phyloP scores from a whole-genome alignment of 106 monocot genomes.

The Vanilla planifolia region DNA sequence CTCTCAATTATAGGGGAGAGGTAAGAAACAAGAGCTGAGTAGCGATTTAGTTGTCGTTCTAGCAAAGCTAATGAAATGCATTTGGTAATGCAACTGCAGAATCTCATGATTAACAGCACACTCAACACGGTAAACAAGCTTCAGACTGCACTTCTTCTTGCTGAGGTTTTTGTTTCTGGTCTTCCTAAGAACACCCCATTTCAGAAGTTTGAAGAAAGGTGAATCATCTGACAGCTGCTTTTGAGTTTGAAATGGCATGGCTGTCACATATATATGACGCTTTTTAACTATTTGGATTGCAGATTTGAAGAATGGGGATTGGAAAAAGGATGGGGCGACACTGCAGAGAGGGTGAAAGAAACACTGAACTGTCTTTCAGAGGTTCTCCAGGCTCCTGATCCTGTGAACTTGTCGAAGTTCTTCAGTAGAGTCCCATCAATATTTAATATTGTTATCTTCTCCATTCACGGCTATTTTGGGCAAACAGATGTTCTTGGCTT shows the following conservation, averaged over 20 bases:
- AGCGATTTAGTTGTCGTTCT: not conserved
- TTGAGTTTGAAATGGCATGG: not conserved
- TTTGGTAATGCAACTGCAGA: constrained; percentile 30
- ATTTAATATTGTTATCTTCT: constrained; percentile 85
- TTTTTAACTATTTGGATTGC: not conserved
- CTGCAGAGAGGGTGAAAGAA: constrained; percentile 65
- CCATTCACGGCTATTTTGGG: constrained; percentile 89
- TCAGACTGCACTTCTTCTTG: constrained; percentile 68
- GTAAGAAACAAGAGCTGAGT: constrained; percentile 20
- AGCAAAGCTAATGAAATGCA: not conserved
- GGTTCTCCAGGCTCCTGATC: constrained; percentile 86
- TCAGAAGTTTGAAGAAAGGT: constrained; percentile 86
- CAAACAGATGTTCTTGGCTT: constrained; percentile 93
- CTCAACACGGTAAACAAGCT: constrained; percentile 79
- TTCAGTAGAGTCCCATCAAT: constrained; percentile 65
- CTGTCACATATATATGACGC: not conserved
- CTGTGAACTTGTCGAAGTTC: constrained; percentile 70
- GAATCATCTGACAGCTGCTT: not conserved
- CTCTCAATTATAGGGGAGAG: constrained; percentile 52
- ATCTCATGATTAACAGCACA: constrained; percentile 68
- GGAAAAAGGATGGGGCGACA: constrained; percentile 95
- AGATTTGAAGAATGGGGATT: constrained; percentile 93
- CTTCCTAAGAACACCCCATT: constrained; percentile 69
- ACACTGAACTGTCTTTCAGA: constrained; percentile 75
- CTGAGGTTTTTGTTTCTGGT: constrained; percentile 60